Conservation (phyloP, 2,329 filamentous ascomycete species). For the Cladophialophora immunda region DNA sequence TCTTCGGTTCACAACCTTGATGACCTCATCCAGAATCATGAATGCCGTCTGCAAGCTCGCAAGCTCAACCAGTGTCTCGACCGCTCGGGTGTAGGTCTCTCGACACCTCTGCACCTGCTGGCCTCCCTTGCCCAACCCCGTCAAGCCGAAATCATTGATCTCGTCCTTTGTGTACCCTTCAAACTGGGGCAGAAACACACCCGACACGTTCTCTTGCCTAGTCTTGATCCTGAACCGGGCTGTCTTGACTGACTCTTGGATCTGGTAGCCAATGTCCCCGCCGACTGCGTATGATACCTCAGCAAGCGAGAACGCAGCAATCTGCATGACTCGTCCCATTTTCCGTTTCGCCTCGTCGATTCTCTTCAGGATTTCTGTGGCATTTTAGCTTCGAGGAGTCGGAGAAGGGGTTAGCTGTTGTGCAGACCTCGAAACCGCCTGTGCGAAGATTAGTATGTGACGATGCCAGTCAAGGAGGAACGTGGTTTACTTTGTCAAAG, state of each 20-base stretch:
- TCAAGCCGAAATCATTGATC: slow-evolving; percentile 93
- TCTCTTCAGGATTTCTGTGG: slow-evolving; percentile 86
- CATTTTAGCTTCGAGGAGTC: slow-evolving; percentile 36
- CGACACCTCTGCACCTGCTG: slow-evolving; percentile 95
- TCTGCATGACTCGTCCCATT: slow-evolving; percentile 99
- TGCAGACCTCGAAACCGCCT: slow-evolving; percentile 86
- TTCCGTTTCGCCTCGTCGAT: slow-evolving; percentile 99
- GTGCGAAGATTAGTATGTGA: slow-evolving; percentile 26
- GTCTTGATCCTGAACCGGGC: slow-evolving; percentile 92
- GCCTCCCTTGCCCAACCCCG: slow-evolving; percentile 93
- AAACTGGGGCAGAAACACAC: slow-evolving; percentile 91
- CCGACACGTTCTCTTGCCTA: slow-evolving; percentile 98
- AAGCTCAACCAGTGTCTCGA: slow-evolving; percentile 77
- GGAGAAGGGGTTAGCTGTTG: slow-evolving; percentile 24
- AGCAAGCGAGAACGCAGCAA: slow-evolving; percentile 95
- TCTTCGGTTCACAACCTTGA: slow-evolving; percentile 98
- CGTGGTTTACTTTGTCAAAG: slow-evolving; percentile 85
- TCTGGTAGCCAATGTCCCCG: slow-evolving; percentile 94
- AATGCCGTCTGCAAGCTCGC: slow-evolving; percentile 76
- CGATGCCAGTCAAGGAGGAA: slow-evolving; percentile 37
- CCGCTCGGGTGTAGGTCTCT: slow-evolving; percentile 94
- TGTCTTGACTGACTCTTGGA: slow-evolving; percentile 93
- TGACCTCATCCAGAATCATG: slow-evolving; percentile 97
- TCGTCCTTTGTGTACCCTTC: slow-evolving; percentile 84
- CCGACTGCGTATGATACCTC: slow-evolving; percentile 98